phyloP scores from a whole-genome alignment of 1,139 yeast genomes.

The Kazachstania sp. region DNA sequence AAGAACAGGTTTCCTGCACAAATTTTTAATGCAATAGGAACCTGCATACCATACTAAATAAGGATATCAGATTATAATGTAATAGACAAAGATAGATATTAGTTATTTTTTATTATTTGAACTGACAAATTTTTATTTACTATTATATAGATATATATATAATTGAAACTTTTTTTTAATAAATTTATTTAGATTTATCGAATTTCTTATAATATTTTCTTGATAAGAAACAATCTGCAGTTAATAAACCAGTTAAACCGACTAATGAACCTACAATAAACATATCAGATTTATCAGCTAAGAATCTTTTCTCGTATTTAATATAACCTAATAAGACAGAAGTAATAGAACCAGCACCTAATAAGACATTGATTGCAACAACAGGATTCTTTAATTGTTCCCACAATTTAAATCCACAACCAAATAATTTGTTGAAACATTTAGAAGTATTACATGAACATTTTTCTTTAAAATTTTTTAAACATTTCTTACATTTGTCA shows the following conservation, averaged over 20 bases:
- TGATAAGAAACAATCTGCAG: conserved; percentile 48
- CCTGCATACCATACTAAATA: too few relatives aligned
- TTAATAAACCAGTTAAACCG: conserved; percentile 46
- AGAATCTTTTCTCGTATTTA: conserved; percentile 38
- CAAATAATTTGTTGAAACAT: not conserved
- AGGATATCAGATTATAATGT: too few relatives aligned
- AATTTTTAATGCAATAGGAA: too few relatives aligned
- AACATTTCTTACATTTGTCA: not conserved
- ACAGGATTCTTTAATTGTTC: conserved; percentile 48
- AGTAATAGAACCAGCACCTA: conserved; percentile 43
- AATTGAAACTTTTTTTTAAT: not conserved
- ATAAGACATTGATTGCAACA: conserved; percentile 45
- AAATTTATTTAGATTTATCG: conserved; percentile 32
- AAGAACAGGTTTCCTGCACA: too few relatives aligned
- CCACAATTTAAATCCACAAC: not conserved
- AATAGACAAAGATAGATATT: too few relatives aligned
- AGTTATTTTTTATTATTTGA: not conserved
- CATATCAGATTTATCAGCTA: conserved; percentile 38
- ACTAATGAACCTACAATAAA: conserved; percentile 48
- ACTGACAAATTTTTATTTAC: not conserved
- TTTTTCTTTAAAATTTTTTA: not conserved
- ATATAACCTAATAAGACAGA: conserved; percentile 45
- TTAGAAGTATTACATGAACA: not conserved
- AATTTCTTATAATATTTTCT: conserved; percentile 45
- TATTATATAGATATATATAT: not conserved